Percentiles rank a stretch among this genome's conserved stretches.
Conservation (phyloP, 2,329 filamentous ascomycete species). For the Cytospora mali region DNA sequence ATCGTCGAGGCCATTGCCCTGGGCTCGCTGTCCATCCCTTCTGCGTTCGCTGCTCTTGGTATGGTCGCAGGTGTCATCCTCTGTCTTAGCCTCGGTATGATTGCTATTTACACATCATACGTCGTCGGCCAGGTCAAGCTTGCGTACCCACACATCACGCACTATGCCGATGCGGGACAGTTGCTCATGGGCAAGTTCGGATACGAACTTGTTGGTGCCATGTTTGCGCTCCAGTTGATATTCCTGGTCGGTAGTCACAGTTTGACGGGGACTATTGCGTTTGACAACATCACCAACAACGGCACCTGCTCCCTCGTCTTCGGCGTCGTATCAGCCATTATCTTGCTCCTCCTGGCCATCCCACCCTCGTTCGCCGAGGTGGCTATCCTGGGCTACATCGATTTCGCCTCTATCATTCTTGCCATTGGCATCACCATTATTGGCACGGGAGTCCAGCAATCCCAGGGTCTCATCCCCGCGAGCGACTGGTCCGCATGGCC, state of each 20-base stretch:
- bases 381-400: conserved; percentile 53
- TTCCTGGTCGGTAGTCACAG: conserved; percentile 75
- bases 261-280: conserved; percentile 69
- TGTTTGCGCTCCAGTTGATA: conserved; percentile 65
- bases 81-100: conserved; percentile 39
- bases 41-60: conserved; percentile 55
- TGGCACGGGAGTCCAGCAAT: conserved; percentile 55
- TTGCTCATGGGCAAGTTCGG: conserved; percentile 63
- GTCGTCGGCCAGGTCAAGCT: conserved; percentile 50
- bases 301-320: conserved; percentile 51
- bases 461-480: conserved; percentile 34
- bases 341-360: conserved; percentile 49
- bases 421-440: conserved; percentile 70
- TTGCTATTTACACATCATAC: conserved; percentile 46
- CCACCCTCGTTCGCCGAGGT: conserved; percentile 53
- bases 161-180: conserved; percentile 69
- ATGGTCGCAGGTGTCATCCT: conserved; percentile 49
- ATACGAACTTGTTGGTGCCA: conserved; percentile 63
- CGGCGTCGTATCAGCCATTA: conserved; percentile 48
- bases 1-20: conserved; percentile 61
- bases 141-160: conserved; percentile 59
- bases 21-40: conserved; percentile 53
- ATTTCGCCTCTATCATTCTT: conserved; percentile 63
- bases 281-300: conserved; percentile 65
- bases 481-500: conserved; percentile 50